A percentile compares a stretch with the other conserved stretches of the same genome.
phyloP scores from a whole-genome alignment of 192 early-diverging fungal genomes.

The Jimgerdemannia lactiflua region DNA sequence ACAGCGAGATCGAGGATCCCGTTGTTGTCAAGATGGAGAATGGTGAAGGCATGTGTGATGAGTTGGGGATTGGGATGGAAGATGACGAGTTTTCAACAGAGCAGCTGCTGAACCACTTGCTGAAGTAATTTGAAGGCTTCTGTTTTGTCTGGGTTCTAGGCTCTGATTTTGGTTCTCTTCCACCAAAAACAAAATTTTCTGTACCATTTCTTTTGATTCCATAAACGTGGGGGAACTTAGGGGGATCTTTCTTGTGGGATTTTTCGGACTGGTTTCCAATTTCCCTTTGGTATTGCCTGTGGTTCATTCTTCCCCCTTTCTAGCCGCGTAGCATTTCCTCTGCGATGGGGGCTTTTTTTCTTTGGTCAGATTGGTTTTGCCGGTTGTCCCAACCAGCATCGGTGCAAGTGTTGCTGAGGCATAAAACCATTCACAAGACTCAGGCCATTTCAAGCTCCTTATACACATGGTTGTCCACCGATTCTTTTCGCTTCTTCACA shows the following conservation, averaged over 20 bases:
- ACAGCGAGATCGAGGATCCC: neutral
- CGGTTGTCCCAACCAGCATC: too few relatives aligned
- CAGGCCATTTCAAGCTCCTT: too few relatives aligned
- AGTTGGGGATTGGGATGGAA: neutral
- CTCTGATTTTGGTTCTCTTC: too few relatives aligned
- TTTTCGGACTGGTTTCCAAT: neutral
- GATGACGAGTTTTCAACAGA: neutral
- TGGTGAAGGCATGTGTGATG: neutral
- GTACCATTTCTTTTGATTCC: neutral
- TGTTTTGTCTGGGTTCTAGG: neutral
- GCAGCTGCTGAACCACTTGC: neutral
- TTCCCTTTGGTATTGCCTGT: neutral
- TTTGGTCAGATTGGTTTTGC: too few relatives aligned
- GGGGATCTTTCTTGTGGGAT: neutral
- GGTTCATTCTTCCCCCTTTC: neutral
- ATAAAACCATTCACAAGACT: too few relatives aligned
- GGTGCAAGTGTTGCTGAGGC: too few relatives aligned
- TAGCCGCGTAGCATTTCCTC: neutral
- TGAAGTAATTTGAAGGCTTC: neutral
- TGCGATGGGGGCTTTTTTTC: neutral
- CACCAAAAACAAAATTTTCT: neutral
- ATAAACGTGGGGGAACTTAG: neutral
- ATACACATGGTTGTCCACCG: neutral
- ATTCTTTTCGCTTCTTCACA: neutral
- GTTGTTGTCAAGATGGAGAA: neutral